Conservation (phyloP, 2,329 filamentous ascomycete genomes). For the Penicillium sp. region DNA sequence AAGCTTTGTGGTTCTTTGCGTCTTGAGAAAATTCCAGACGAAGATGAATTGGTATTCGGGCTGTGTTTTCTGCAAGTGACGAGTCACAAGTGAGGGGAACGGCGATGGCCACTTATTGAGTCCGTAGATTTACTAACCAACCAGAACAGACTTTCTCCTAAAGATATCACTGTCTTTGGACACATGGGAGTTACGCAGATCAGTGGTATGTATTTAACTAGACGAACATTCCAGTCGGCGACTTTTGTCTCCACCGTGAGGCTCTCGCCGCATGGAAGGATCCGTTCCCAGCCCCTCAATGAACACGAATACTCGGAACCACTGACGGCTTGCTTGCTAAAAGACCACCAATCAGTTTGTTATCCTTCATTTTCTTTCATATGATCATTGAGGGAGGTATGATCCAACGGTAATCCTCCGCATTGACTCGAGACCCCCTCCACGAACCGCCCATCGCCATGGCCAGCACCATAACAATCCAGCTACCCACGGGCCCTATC, state of each 20-base stretch:
- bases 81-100: too few relatives aligned
- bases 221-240: background rate
- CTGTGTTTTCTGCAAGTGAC: too few relatives aligned
- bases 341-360: background rate
- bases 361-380: background rate
- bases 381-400: too few relatives aligned
- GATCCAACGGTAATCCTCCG: background rate
- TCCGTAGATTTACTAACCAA: too few relatives aligned
- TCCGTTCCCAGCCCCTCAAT: background rate
- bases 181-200: background rate
- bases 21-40: too few relatives aligned
- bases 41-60: too few relatives aligned
- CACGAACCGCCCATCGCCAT: background rate
- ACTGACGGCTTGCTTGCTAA: background rate
- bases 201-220: background rate
- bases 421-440: background rate
- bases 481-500: conserved; percentile 1
- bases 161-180: too few relatives aligned
- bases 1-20: too few relatives aligned
- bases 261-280: background rate
- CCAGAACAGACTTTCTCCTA: too few relatives aligned
- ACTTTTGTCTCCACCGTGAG: background rate
- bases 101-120: too few relatives aligned
- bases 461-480: background rate
- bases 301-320: background rate